phyloP scores from a whole-genome alignment of 2,329 filamentous ascomycete genomes.

The Nigrograna mackinnonii region DNA sequence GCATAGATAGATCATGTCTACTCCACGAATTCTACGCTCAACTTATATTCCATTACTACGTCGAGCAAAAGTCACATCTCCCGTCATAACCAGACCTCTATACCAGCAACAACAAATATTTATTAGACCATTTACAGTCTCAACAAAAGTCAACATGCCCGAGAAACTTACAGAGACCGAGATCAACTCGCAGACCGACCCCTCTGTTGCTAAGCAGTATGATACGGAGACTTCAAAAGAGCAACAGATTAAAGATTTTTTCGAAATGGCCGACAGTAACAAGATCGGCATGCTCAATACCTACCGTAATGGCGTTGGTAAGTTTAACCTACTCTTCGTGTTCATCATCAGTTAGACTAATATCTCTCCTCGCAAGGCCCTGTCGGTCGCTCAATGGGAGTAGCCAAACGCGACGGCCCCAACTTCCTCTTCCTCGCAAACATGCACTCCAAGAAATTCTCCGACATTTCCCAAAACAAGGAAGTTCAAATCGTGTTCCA shows the following conservation, averaged over 20 bases:
- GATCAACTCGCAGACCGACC: slow-evolving; percentile 48
- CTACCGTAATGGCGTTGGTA: slow-evolving; percentile 45
- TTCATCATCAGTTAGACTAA: not conserved
- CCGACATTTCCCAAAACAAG: slow-evolving; percentile 47
- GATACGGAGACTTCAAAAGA: slow-evolving; percentile 47
- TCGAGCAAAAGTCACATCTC: not conserved
- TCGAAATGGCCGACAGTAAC: slow-evolving; percentile 48
- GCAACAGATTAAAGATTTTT: slow-evolving; percentile 54
- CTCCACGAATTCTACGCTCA: slow-evolving; percentile 1
- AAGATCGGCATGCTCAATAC: slow-evolving; percentile 50
- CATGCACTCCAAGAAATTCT: slow-evolving; percentile 51
- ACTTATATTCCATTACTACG: not conserved
- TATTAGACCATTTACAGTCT: slow-evolving; percentile 18
- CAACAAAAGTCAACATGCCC: slow-evolving; percentile 46
- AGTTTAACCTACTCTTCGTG: slow-evolving; percentile 11
- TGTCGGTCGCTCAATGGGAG: slow-evolving; percentile 52
- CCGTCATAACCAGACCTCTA: not conserved
- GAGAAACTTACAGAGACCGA: slow-evolving; percentile 44
- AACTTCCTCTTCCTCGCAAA: slow-evolving; percentile 58
- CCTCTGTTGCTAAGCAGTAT: slow-evolving; percentile 54
- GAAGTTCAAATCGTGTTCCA: slow-evolving; percentile 52
- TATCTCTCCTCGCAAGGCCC: slow-evolving; percentile 28
- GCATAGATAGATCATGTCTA: slow-evolving; percentile 4
- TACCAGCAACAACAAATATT: slow-evolving; percentile 1
- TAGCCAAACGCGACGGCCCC: slow-evolving; percentile 59